phyloP scores from a whole-genome alignment of 1,284 basidiomycete genomes.

The Cystobasidium sp. region DNA sequence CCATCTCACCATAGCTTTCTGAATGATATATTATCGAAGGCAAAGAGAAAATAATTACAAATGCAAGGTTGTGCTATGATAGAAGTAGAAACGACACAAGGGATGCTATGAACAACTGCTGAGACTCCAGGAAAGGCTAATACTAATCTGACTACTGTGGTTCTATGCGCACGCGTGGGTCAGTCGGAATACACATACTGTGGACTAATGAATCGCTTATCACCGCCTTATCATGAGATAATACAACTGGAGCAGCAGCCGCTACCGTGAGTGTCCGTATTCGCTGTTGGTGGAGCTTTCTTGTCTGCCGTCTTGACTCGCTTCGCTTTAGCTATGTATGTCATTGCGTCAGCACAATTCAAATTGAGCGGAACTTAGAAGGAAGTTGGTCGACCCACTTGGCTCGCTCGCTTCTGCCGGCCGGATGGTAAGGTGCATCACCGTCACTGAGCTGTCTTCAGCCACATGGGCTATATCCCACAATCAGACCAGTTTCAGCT shows the following conservation, averaged over 20 bases:
- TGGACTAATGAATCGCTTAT: not conserved
- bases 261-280: conserved; percentile 21
- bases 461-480: not conserved
- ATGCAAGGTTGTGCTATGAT: too few species aligned
- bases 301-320: not conserved
- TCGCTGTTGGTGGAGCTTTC: not conserved
- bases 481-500: not conserved
- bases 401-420: conserved; percentile 6
- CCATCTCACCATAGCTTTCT: not conserved
- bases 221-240: conserved; percentile 17
- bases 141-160: not conserved
- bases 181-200: not conserved
- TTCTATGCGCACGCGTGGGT: not conserved
- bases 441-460: conserved; percentile 18
- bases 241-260: conserved; percentile 30
- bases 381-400: not conserved
- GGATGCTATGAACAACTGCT: too few species aligned
- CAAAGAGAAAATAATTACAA: too few species aligned
- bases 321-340: conserved; percentile 10
- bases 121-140: too few species aligned
- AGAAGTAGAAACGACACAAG: too few species aligned
- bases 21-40: too few species aligned
- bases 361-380: not conserved
- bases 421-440: conserved; percentile 34
- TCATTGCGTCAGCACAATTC: not conserved